These are phyloP conservation scores for Linnemannia hyalina DNA, from an alignment of 192 early-diverging fungal genomes.

Conservation along the genomic window DNA sequence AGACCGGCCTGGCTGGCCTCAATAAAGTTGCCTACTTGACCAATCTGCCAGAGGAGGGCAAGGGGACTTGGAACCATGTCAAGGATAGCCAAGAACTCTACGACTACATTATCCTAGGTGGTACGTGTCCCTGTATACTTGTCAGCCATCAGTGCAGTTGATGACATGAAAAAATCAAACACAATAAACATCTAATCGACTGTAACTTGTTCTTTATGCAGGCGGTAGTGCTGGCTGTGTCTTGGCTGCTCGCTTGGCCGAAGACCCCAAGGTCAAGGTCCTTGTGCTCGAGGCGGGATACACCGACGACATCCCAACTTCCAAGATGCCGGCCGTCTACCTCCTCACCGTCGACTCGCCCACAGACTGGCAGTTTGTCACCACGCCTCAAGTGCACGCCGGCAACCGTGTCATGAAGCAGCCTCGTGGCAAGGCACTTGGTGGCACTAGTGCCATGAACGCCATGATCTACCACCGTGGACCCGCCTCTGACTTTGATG, in stretches of 20 bases:
- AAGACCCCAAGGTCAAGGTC: conserved; percentile 44
- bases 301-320: conserved; percentile 24
- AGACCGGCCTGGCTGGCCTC: neutral
- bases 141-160: too few species aligned
- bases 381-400: conserved; percentile 23
- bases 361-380: conserved; percentile 35
- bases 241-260: conserved; percentile 40
- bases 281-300: conserved; percentile 46
- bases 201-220: neutral
- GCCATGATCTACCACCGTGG: conserved; percentile 55
- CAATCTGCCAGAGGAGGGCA: conserved; percentile 26
- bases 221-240: conserved; percentile 55
- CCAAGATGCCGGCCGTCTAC: conserved; percentile 21
- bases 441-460: conserved; percentile 48
- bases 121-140: neutral
- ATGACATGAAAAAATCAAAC: too few species aligned
- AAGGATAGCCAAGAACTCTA: conserved; percentile 36
- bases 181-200: too few species aligned
- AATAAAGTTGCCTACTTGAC: conserved; percentile 22
- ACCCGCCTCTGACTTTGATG: conserved; percentile 43
- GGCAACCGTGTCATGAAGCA: conserved; percentile 28
- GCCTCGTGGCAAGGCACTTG: conserved; percentile 47
- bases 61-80: conserved; percentile 28
- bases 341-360: conserved; percentile 15
- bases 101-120: conserved; percentile 42